A percentile compares a stretch with the other conserved stretches of the same genome.
Evolutionary conservation across 306 rosid genomes (phyloP).

Genomic region (Spatholobus suberectus): DNA sequence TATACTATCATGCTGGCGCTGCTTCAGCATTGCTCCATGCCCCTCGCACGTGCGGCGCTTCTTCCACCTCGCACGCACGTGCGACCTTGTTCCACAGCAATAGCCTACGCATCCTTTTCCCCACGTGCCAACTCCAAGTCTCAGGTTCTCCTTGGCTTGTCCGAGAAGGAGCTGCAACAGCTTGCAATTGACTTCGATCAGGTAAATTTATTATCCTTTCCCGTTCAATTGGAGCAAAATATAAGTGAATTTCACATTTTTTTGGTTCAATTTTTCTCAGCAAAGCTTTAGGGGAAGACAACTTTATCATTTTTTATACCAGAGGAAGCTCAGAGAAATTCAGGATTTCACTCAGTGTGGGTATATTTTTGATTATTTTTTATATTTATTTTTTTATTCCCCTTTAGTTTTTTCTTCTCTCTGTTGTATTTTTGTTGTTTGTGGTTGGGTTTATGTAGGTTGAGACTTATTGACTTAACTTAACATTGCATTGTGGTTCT

Average conservation of each 20-base stretch:
- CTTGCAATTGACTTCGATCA: constrained; percentile 75
- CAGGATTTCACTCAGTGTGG: constrained; percentile 74
- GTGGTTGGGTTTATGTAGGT: not conserved
- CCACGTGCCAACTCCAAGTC: constrained; percentile 41
- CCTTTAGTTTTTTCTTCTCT: not conserved
- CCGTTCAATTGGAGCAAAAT: not conserved
- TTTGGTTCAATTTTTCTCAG: constrained; percentile 47
- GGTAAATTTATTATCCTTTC: constrained; percentile 50
- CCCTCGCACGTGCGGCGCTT: constrained; percentile 64
- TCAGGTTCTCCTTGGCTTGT: constrained; percentile 82
- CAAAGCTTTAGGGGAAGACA: constrained; percentile 90
- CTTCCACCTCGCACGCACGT: constrained; percentile 41
- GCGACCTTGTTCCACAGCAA: constrained; percentile 46
- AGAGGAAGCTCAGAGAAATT: constrained; percentile 81
- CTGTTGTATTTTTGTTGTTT: no score
- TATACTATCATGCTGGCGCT: constrained; percentile 57
- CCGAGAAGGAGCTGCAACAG: constrained; percentile 82
- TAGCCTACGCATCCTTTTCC: constrained; percentile 41
- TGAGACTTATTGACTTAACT: constrained; percentile 9
- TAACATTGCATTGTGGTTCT: not conserved
- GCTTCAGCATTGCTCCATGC: constrained; percentile 65
- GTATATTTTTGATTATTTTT: constrained; percentile 16
- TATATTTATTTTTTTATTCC: not conserved
- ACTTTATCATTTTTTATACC: constrained; percentile 84
- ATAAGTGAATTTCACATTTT: no score